Base-by-base conservation (phyloP, 1,139 yeast species). In the Geotrichum fermentans region DNA sequence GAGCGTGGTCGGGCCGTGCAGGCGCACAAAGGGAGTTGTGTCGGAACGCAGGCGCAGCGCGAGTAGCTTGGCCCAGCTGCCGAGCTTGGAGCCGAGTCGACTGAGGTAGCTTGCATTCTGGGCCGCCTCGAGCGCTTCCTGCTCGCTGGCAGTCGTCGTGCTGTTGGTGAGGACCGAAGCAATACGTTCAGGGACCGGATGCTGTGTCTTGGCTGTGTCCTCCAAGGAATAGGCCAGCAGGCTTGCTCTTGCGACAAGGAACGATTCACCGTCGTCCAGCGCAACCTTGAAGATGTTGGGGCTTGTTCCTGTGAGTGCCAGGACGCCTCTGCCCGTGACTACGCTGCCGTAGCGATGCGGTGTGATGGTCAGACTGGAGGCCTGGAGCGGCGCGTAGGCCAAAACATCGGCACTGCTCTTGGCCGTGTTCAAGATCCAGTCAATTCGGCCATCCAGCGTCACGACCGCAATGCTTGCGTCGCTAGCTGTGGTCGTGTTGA, bases 371-470 rank as follows among this genome's bases (percentile, higher is more conserved):
- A 64, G 50, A 11, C 45, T 44, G 29, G 64, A 55, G 35, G 63
- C 58, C 22, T 40, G 43, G 24, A 57, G 56, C 21, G 69, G 68
- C 17, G 61, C 53, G 48, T 56, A 63, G 11, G 69, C 61, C 32
- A 58, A 61, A 32, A 66, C 42, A 2, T 58, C 46, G 4, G 56
- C 52, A 3, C 21, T 13, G 5, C 60, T 56, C 16, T 54, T 38
- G 16, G 55, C n/a, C n/a, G n/a, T 49, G 6, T 63, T 57, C 14
- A 61, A 54, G 10, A 28, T 26, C 70, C 70, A 66, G 50, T 70
- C 73, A 28, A 60, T 52, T 8, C 71, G 56, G 22, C 73, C 74
- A 52, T 70, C 70, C 18, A 71, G 62, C 36, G 67, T 57, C 18
- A 70, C 47, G 7, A 68, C 66, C 2, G 70, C 61, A 32, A 67